Evolutionary conservation across 1,284 basidiomycete genomes (phyloP).

Genomic region (Ceratobasidium sp.): DNA sequence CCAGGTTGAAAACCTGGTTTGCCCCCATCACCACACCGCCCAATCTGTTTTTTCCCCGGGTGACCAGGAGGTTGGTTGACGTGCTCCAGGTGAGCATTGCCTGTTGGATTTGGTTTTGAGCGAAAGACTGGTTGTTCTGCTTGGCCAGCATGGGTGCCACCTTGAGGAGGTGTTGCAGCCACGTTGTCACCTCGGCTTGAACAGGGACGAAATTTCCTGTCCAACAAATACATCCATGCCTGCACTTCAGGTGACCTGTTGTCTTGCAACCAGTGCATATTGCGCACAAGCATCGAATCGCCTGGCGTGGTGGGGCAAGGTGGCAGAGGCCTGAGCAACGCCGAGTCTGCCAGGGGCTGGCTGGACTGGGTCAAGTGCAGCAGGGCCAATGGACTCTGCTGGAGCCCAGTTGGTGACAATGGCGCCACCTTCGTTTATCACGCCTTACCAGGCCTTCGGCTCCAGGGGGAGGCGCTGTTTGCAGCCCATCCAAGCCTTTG

Average conservation of each 20-base stretch:
- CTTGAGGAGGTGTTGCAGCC: background rate
- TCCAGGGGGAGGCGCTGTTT: constrained; percentile 13
- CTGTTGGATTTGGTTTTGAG: background rate
- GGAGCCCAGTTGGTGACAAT: background rate
- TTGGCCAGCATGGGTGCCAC: background rate
- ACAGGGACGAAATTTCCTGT: background rate
- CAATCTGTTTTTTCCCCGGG: background rate
- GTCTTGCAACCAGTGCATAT: background rate
- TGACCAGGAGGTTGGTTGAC: background rate
- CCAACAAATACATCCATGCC: background rate
- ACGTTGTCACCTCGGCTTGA: background rate
- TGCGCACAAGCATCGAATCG: background rate
- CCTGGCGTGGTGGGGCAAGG: background rate
- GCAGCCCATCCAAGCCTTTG: too few relatives aligned
- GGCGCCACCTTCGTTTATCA: background rate
- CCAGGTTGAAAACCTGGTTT: background rate
- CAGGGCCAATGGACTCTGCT: background rate
- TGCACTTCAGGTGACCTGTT: background rate
- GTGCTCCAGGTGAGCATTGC: background rate
- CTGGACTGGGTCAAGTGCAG: too few relatives aligned
- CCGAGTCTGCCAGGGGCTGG: too few relatives aligned
- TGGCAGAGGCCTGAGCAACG: background rate
- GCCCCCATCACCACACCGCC: background rate
- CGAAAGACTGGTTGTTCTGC: background rate
- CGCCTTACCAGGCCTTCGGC: too few relatives aligned